Conservation (phyloP, 1,284 basidiomycete genomes). For the Ceratorhiza oryzae-sativae region DNA sequence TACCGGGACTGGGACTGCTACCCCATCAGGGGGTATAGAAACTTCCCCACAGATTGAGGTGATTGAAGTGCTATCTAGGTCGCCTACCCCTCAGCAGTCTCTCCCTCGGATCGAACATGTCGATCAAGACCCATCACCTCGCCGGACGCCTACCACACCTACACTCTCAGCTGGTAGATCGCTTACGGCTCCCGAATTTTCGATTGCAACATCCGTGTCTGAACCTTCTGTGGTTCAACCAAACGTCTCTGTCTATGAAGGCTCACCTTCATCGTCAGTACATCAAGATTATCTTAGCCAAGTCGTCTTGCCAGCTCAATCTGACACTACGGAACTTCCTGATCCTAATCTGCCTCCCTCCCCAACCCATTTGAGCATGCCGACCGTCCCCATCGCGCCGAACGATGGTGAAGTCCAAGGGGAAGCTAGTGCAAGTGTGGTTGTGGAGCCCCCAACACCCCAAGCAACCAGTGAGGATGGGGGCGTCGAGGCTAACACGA, state of each 20-base stretch:
- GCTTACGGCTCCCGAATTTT: constrained; percentile 23
- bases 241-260: constrained; percentile 23
- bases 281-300: neutral
- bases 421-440: constrained; percentile 21
- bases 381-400: neutral
- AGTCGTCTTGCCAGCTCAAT: neutral
- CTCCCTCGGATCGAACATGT: neutral
- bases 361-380: constrained; percentile 25
- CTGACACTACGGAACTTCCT: constrained; percentile 10
- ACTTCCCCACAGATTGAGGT: constrained; percentile 4
- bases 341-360: constrained; percentile 21
- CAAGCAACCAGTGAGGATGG: constrained; percentile 24
- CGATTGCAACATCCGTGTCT: constrained; percentile 31
- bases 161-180: constrained; percentile 20
- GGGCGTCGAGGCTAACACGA: neutral
- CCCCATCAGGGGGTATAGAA: constrained; percentile 6
- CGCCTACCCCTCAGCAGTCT: constrained; percentile 4
- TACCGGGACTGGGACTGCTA: neutral
- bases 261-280: constrained; percentile 17
- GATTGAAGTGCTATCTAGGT: constrained; percentile 6
- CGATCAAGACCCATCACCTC: constrained; percentile 13
- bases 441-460: constrained; percentile 29
- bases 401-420: neutral
- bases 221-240: neutral
- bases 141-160: constrained; percentile 24